Conservation (phyloP, 2,329 filamentous ascomycete genomes). For the Chrysoporthe austroafricana region DNA sequence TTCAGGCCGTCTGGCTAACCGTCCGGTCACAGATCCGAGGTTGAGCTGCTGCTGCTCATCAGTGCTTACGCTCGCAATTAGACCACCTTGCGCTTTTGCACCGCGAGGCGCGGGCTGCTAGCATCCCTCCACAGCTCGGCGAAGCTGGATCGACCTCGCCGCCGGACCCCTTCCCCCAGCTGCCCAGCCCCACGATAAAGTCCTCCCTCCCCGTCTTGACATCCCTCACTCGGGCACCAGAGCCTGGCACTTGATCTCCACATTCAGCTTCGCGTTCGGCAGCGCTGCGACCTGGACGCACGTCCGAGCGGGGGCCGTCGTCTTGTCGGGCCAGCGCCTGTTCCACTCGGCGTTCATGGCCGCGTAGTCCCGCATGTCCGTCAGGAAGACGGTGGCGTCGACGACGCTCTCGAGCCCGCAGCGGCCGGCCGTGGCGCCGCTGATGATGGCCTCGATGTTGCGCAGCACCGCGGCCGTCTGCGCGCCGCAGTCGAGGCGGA, state of each 20-base stretch:
- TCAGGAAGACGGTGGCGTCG: constrained; percentile 41
- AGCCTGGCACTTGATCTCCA: constrained; percentile 41
- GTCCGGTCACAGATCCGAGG: not conserved
- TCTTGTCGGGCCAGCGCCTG: constrained; percentile 39
- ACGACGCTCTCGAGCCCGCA: constrained; percentile 38
- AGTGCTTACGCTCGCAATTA: not conserved
- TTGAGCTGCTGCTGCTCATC: not conserved
- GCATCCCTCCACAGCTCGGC: not conserved
- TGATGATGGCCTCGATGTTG: constrained; percentile 39
- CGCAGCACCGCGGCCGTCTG: constrained; percentile 40
- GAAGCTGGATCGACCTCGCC: not conserved
- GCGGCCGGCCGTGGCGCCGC: constrained; percentile 36
- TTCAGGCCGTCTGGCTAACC: not conserved
- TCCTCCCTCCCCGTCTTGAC: not conserved
- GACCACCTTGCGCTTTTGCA: not conserved
- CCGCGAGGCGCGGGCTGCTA: no score
- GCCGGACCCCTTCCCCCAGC: not conserved
- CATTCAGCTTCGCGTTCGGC: constrained; percentile 38
- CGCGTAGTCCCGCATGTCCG: constrained; percentile 39
- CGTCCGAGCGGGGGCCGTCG: constrained; percentile 38
- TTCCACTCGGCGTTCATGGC: constrained; percentile 43
- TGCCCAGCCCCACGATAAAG: not conserved
- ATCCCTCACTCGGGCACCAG: constrained; percentile 19
- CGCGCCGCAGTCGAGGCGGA: constrained; percentile 36
- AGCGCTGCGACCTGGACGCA: constrained; percentile 40